Evolutionary conservation across 306 rosid species (phyloP), one percentile per base, ranked within the genome.

Genomic region (Dryas alaskensis): DNA sequence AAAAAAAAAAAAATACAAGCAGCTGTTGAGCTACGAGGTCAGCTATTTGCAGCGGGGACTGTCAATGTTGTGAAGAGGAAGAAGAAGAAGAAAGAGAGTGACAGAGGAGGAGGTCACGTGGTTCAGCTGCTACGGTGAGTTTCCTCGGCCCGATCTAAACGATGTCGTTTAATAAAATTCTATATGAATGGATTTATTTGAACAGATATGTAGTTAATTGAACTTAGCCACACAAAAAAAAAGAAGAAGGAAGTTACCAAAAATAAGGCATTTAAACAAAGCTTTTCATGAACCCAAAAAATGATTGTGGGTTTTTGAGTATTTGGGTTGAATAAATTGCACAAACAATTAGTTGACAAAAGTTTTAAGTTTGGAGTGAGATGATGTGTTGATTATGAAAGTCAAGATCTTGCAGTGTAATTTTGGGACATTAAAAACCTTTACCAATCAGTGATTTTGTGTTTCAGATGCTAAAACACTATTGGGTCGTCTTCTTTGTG

Each of bases 401-500:
- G 40, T 16, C 65, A 22, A 58, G 42, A 55, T 57, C 65, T 54
- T 43, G 65, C 10, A 12, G 14, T n/a, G 7, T 43, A 43, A 51
- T 12, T 7, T 17, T 53, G 25, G 22, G 5, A 61, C 22, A 46
- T 61, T 12, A 12, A 8, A 10, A 4, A 6, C 0, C 2, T 37
- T 67, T 8, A 16, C 22, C 61, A 12, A 72, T 58, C 62, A 5
- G 57, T 25, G n/a, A 58, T 72, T 81, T 58, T 57, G 63, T 58
- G 51, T 71, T 31, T 65, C 87, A 93, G 92, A 93, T 90, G 96
- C 31, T 84, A 48, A 78, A 67, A 82, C 79, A 77, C 12, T 78
- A 51, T 65, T 69, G 69, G 66, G 69, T 83, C 76, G 84, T 82
- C 75, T 84, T 90, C 37, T 77, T 90, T 61, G 80, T 83, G 74